phyloP scores from a whole-genome alignment of 1,284 basidiomycete species.

The Cutaneotrichosporon sp. region DNA sequence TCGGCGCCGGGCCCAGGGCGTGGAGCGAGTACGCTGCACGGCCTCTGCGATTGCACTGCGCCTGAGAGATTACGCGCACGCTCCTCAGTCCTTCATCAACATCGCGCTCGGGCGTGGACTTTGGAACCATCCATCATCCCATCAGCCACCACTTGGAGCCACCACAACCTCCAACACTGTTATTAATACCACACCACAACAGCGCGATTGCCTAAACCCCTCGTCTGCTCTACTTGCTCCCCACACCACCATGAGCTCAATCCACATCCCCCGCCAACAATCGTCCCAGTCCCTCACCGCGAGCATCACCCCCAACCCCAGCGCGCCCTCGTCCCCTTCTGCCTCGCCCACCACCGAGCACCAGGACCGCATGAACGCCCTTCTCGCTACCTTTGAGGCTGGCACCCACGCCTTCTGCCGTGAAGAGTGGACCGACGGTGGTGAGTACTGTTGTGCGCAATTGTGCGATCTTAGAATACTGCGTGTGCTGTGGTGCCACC shows the following conservation, averaged over 20 bases:
- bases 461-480: neutral
- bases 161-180: neutral
- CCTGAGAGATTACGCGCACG: too few relatives aligned
- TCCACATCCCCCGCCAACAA: neutral
- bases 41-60: too few relatives aligned
- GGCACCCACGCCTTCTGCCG: slow-evolving; percentile 32
- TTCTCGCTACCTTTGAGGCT: slow-evolving; percentile 27
- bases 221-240: neutral
- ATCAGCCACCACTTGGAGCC: neutral
- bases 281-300: slow-evolving; percentile 5
- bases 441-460: slow-evolving; percentile 5
- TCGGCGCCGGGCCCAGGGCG: too few relatives aligned
- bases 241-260: neutral
- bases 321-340: slow-evolving; percentile 7
- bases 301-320: neutral
- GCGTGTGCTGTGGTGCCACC: neutral
- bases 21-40: too few relatives aligned
- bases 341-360: slow-evolving; percentile 9
- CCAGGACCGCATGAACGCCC: slow-evolving; percentile 24
- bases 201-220: neutral
- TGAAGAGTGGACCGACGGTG: slow-evolving; percentile 17
- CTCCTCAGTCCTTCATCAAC: too few relatives aligned
- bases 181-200: neutral
- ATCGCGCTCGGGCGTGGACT: too few relatives aligned
- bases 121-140: too few relatives aligned